Evolutionary conservation across 164 flowering plant genomes (phyloP).

Genomic region (Sextonia rubra): DNA sequence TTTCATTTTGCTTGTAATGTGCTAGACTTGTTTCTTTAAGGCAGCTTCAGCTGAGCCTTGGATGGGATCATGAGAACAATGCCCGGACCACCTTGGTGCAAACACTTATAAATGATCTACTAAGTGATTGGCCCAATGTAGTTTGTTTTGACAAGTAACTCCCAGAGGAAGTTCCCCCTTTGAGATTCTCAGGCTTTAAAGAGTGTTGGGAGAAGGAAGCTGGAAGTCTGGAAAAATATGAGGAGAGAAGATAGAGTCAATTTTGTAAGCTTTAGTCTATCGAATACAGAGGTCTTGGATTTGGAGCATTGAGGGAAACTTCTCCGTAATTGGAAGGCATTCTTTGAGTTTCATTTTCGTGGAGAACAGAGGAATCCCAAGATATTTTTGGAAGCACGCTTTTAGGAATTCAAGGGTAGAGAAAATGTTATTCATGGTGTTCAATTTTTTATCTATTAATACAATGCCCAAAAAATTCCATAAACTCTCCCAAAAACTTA

Average conservation of each 20-base stretch:
- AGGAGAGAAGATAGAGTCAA: not conserved
- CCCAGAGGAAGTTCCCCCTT: not conserved
- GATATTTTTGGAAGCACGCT: not conserved
- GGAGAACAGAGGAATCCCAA: not conserved
- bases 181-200: too few species aligned
- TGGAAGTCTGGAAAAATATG: not conserved
- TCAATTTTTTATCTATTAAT: too few species aligned
- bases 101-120: not conserved
- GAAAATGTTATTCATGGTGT: not conserved
- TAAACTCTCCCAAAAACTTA: not conserved
- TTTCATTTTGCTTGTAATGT: not conserved
- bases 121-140: not conserved
- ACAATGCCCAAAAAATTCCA: not conserved
- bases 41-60: not conserved
- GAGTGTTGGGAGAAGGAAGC: not conserved
- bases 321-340: not conserved
- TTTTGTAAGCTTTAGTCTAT: not conserved
- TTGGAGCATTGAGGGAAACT: not conserved
- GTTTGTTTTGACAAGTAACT: not conserved
- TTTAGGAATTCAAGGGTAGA: not conserved
- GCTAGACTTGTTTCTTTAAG: not conserved
- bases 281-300: not conserved
- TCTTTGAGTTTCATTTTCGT: not conserved
- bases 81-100: not conserved
- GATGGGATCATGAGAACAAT: too few species aligned